A percentile compares a stretch with the other conserved stretches of the same genome.
Conservation (phyloP, 2,329 filamentous ascomycete genomes). For the Stylonectria norvegica region DNA sequence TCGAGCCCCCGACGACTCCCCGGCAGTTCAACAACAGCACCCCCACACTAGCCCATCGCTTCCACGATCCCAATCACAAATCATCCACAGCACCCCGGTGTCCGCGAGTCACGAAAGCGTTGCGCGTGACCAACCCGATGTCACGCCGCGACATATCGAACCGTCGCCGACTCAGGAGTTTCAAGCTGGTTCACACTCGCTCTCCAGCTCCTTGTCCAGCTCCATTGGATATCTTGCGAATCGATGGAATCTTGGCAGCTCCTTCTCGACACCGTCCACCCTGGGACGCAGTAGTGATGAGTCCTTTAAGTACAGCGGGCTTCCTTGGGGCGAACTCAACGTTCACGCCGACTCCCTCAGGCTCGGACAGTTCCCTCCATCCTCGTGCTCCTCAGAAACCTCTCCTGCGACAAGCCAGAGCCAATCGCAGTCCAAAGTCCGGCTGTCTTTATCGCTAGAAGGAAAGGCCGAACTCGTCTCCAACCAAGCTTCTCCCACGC, state of each 20-base stretch:
- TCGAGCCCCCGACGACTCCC: conserved; percentile 24
- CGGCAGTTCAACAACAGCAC: no score
- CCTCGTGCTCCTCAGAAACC: conserved; percentile 40
- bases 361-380: conserved; percentile 42
- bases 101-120: conserved; percentile 16
- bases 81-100: conserved; percentile 26
- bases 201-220: conserved; percentile 41
- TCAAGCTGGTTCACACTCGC: conserved; percentile 25
- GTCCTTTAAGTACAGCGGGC: conserved; percentile 42
- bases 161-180: conserved; percentile 27
- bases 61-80: conserved; percentile 22
- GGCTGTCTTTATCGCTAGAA: conserved; percentile 79
- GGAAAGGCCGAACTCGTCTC: conserved; percentile 86
- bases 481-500: conserved; percentile 63
- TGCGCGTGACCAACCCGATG: conserved; percentile 17
- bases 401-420: conserved; percentile 36
- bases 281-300: conserved; percentile 40
- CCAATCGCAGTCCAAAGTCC: conserved; percentile 54
- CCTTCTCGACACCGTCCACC: conserved; percentile 48
- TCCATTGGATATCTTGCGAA: conserved; percentile 53
- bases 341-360: conserved; percentile 28
- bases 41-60: conserved; percentile 27
- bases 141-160: conserved; percentile 26
- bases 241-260: conserved; percentile 53
- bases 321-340: not conserved